A percentile compares a stretch with the other conserved stretches of the same genome.
These are phyloP conservation scores for Nannochloris sp. DNA, from an alignment of 139 green algal genomes.

Conservation along the genomic window DNA sequence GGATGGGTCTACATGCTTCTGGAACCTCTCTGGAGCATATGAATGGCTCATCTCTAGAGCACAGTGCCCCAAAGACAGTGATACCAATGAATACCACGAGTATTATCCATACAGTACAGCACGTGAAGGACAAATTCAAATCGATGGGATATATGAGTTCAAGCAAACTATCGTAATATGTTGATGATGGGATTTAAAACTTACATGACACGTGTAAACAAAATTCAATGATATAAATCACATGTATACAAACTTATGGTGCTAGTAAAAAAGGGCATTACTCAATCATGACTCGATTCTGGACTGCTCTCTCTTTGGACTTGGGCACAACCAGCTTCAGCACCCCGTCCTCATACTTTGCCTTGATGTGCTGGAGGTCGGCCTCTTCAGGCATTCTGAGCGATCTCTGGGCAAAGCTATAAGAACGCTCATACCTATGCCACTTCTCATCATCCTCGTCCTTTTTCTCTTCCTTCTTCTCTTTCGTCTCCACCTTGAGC, in stretches of 20 bases:
- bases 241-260: neutral
- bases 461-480: constrained; percentile 27
- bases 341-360: constrained; percentile 32
- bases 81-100: too few relatives aligned
- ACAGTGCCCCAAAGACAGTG: too few relatives aligned
- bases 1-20: too few relatives aligned
- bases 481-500: constrained; percentile 23
- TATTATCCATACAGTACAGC: too few relatives aligned
- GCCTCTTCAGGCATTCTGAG: constrained; percentile 34
- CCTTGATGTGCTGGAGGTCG: constrained; percentile 23
- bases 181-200: neutral
- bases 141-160: too few relatives aligned
- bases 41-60: too few relatives aligned
- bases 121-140: too few relatives aligned
- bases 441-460: constrained; percentile 27
- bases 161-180: too few relatives aligned
- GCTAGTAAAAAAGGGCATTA: neutral
- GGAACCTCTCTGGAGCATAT: too few relatives aligned
- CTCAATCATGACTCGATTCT: constrained; percentile 2
- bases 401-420: constrained; percentile 16
- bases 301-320: neutral
- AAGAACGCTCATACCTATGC: constrained; percentile 21
- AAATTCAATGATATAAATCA: neutral
- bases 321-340: constrained; percentile 16
- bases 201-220: neutral